These are phyloP conservation scores for Jimgerdemannia lactiflua DNA, from an alignment of 192 early-diverging fungal species.

Conservation along the genomic window DNA sequence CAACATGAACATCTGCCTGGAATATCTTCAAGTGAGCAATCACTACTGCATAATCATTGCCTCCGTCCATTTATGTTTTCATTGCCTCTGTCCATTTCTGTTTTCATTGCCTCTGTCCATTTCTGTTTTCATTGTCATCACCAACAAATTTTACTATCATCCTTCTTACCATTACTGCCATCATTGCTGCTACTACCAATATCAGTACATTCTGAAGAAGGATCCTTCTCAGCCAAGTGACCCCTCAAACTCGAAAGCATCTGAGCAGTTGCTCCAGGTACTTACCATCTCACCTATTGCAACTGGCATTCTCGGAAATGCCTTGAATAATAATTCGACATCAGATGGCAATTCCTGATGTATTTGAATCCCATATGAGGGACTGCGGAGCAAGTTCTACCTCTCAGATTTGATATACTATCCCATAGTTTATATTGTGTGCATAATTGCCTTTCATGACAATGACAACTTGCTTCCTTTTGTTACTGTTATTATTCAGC, in stretches of 20 bases:
- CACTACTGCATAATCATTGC: slow-evolving; percentile 5
- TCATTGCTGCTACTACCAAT: too few species aligned
- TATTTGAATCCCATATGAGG: too few species aligned
- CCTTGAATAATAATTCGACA: slow-evolving; percentile 5
- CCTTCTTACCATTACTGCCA: too few species aligned
- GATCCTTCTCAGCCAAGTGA: slow-evolving; percentile 10
- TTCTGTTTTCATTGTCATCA: neutral
- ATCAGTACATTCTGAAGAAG: slow-evolving; percentile 13
- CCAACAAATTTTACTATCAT: too few species aligned
- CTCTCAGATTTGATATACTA: slow-evolving; percentile 25
- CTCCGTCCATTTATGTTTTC: slow-evolving; percentile 1
- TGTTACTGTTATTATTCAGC: slow-evolving; percentile 12
- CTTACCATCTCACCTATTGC: slow-evolving; percentile 29
- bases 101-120: too few species aligned
- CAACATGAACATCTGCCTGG: slow-evolving; percentile 29
- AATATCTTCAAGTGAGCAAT: slow-evolving; percentile 27
- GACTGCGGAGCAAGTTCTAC: slow-evolving; percentile 15
- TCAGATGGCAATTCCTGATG: slow-evolving; percentile 5
- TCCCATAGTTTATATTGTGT: neutral
- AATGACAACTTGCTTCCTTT: slow-evolving; percentile 8
- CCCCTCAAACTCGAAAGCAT: slow-evolving; percentile 26
- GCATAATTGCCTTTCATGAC: slow-evolving; percentile 2
- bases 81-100: neutral
- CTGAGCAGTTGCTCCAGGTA: slow-evolving; percentile 20
- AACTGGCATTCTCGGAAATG: slow-evolving; percentile 17